These are phyloP conservation scores for Ceratobasidium sp. DNA, from an alignment of 1,284 basidiomycete genomes.

Conservation along the genomic window DNA sequence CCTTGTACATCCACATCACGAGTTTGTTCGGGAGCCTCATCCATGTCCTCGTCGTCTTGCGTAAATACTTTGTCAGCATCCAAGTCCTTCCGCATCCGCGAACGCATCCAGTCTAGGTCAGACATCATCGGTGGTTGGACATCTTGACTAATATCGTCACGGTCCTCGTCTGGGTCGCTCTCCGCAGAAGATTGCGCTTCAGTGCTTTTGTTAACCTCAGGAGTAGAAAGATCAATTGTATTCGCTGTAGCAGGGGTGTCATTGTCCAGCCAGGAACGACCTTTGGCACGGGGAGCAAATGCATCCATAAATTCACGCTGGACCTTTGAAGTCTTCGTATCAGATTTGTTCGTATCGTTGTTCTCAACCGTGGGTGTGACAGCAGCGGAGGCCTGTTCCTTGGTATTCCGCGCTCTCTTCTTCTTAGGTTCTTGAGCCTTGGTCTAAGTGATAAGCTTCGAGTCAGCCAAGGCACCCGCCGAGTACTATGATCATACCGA, in stretches of 20 bases:
- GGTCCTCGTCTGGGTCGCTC: slow-evolving; percentile 45
- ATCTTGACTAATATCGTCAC: neutral
- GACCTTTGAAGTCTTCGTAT: slow-evolving; percentile 49
- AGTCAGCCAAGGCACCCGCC: neutral
- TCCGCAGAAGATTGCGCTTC: slow-evolving; percentile 7
- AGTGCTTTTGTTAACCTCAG: neutral
- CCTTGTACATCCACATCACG: neutral
- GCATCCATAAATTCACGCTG: slow-evolving; percentile 68
- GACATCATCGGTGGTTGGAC: slow-evolving; percentile 52
- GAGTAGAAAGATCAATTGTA: slow-evolving; percentile 33
- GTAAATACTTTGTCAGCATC: slow-evolving; percentile 63
- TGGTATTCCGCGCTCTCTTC: slow-evolving; percentile 31
- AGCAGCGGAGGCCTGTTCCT: neutral
- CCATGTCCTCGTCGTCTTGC: slow-evolving; percentile 58
- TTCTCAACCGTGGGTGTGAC: slow-evolving; percentile 49
- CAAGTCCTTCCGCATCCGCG: slow-evolving; percentile 63
- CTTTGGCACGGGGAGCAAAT: slow-evolving; percentile 68
- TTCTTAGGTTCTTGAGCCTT: slow-evolving; percentile 40
- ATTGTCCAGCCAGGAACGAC: slow-evolving; percentile 73
- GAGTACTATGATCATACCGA: slow-evolving; percentile 56
- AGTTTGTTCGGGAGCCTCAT: slow-evolving; percentile 17
- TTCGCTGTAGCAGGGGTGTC: slow-evolving; percentile 41
- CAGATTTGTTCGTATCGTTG: neutral
- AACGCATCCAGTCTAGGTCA: slow-evolving; percentile 79
- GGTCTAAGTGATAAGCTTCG: neutral